These are phyloP conservation scores for Neurospora hispaniola DNA, from an alignment of 495 filamentous ascomycete species.

Conservation along the genomic window DNA sequence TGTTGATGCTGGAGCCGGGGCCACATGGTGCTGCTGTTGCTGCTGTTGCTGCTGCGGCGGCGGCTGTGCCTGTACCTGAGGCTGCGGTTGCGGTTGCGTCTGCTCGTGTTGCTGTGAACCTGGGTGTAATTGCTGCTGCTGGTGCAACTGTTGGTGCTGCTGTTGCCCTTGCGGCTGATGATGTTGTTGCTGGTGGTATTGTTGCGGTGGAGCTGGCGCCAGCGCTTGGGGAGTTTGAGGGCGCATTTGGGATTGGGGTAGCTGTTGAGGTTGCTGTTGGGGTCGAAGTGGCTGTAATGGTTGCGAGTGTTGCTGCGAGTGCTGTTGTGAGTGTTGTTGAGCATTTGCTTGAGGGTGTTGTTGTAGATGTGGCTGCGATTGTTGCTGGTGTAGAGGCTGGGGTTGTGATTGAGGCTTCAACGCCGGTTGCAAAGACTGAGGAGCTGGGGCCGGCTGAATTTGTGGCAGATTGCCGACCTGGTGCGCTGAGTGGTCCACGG, in stretches of 20 bases:
- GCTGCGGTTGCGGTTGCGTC: neutral
- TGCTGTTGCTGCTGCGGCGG: neutral
- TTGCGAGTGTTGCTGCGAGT: neutral
- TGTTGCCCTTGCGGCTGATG: neutral
- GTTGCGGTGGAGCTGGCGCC: neutral
- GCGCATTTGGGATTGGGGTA: neutral
- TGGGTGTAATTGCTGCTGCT: conserved; percentile 5
- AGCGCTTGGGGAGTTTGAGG: neutral
- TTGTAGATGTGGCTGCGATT: conserved; percentile 6
- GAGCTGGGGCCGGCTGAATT: conserved; percentile 20
- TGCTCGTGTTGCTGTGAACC: conserved; percentile 6
- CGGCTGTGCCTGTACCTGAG: neutral
- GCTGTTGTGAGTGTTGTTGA: neutral
- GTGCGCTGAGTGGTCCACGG: conserved; percentile 6
- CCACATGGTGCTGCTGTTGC: neutral
- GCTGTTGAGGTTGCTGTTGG: neutral
- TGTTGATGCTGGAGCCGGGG: neutral
- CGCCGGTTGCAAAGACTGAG: conserved; percentile 5
- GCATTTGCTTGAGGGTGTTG: neutral
- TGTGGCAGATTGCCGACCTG: conserved; percentile 16
- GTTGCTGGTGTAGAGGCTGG: conserved; percentile 4
- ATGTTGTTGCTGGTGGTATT: conserved; percentile 7
- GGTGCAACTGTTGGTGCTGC: conserved; percentile 1
- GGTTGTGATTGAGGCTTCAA: conserved; percentile 9
- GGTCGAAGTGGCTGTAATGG: neutral